A percentile compares a stretch with the other conserved stretches of the same genome.
phyloP scores from a whole-genome alignment of 225 moss, liverwort and hornwort species.

The Marchantia paleacea region DNA sequence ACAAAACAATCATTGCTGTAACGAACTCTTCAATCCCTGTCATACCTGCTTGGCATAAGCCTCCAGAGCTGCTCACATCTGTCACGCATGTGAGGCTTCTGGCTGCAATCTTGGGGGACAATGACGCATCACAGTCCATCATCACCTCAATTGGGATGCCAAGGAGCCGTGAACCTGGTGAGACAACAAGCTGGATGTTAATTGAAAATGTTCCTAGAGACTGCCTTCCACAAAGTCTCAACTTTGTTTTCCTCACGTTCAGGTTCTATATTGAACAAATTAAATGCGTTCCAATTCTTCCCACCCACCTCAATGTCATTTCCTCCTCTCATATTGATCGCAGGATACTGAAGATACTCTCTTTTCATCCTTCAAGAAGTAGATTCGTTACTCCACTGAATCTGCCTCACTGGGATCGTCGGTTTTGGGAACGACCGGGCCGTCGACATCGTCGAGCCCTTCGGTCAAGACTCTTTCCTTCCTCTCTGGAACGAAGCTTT shows the following conservation, averaged over 20 bases:
- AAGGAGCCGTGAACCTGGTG: neutral
- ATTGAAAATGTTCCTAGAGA: no score
- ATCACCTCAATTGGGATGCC: neutral
- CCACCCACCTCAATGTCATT: neutral
- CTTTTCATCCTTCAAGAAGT: neutral
- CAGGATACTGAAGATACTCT: neutral
- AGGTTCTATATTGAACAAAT: neutral
- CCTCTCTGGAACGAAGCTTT: neutral
- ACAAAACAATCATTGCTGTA: neutral
- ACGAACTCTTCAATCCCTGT: neutral
- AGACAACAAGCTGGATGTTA: neutral
- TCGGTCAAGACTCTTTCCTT: neutral
- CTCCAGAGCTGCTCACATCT: neutral
- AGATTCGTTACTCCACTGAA: neutral
- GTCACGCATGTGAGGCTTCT: neutral
- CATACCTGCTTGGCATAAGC: neutral
- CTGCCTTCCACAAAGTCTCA: no score
- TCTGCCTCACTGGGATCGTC: neutral
- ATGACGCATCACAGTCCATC: neutral
- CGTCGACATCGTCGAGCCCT: neutral
- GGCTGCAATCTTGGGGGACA: neutral
- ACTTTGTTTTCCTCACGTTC: no score
- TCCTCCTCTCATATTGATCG: neutral
- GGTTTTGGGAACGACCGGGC: neutral
- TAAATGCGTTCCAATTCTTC: neutral